Conservation (phyloP, 495 filamentous ascomycete genomes). For the Podospora pseudocomata region DNA sequence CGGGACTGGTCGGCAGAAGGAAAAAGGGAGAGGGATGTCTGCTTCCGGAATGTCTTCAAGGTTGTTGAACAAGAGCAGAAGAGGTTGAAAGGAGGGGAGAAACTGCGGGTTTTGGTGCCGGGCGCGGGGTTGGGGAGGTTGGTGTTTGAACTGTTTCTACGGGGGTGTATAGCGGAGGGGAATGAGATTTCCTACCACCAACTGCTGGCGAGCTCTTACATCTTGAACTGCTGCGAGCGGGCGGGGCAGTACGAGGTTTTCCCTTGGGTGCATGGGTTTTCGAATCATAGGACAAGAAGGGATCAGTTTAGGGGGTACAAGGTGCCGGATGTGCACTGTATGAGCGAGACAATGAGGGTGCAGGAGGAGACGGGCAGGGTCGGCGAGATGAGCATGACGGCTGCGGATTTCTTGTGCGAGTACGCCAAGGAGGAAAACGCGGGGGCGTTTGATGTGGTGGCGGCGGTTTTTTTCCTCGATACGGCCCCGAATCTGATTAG, state of each 20-base stretch:
- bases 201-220: constrained; percentile 78
- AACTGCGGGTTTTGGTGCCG: constrained; percentile 72
- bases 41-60: constrained; percentile 66
- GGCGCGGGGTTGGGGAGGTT: constrained; percentile 86
- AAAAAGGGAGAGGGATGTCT: constrained; percentile 63
- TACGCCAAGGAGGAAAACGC: constrained; percentile 60
- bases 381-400: constrained; percentile 78
- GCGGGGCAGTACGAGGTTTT: constrained; percentile 61
- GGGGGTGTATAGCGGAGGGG: constrained; percentile 74
- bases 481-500: constrained; percentile 89
- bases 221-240: constrained; percentile 61
- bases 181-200: constrained; percentile 97
- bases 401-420: constrained; percentile 75
- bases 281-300: constrained; percentile 65
- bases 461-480: constrained; percentile 92
- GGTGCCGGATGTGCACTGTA: constrained; percentile 77
- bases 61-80: constrained; percentile 58
- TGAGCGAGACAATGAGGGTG: constrained; percentile 43
- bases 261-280: constrained; percentile 77
- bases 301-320: constrained; percentile 67
- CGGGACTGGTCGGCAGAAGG: constrained; percentile 92
- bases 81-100: constrained; percentile 16
- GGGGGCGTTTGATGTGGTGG: constrained; percentile 72
- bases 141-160: constrained; percentile 77
- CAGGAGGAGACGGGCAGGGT: constrained; percentile 19